Evolutionary conservation across 1,139 yeast species (phyloP).

Genomic region (Trichomonascaceae sp.): DNA sequence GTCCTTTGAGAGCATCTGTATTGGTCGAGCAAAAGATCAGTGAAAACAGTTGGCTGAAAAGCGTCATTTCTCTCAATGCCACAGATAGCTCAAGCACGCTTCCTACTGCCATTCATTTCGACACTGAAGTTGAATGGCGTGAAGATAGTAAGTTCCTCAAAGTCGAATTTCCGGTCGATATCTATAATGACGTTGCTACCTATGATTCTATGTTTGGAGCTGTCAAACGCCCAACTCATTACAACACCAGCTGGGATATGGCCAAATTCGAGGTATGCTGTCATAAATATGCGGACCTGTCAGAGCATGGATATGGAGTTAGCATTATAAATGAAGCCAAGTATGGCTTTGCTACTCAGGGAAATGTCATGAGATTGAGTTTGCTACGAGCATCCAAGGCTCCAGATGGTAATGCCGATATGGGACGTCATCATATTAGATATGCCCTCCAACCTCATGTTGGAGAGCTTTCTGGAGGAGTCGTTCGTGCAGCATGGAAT

Average conservation of each 20-base stretch:
- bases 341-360: slow-evolving; percentile 89
- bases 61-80: slow-evolving; percentile 65
- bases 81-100: slow-evolving; percentile 23
- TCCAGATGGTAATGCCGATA: slow-evolving; percentile 85
- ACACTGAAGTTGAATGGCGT: slow-evolving; percentile 71
- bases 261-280: slow-evolving; percentile 93
- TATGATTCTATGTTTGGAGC: slow-evolving; percentile 91
- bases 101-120: slow-evolving; percentile 43
- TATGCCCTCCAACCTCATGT: slow-evolving; percentile 78
- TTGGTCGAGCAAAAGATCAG: slow-evolving; percentile 53
- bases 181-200: slow-evolving; percentile 64
- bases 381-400: slow-evolving; percentile 77
- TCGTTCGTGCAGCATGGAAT: slow-evolving; percentile 69
- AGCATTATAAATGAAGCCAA: slow-evolving; percentile 73
- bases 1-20: slow-evolving; percentile 56
- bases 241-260: slow-evolving; percentile 87
- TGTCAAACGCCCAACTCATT: slow-evolving; percentile 85
- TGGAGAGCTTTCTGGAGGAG: slow-evolving; percentile 54
- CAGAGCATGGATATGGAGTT: slow-evolving; percentile 79
- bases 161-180: slow-evolving; percentile 84
- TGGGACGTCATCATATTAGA: slow-evolving; percentile 75
- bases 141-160: slow-evolving; percentile 79
- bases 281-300: slow-evolving; percentile 85
- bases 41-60: slow-evolving; percentile 49
- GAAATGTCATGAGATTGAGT: slow-evolving; percentile 75